phyloP scores from a whole-genome alignment of 352 stramenopile genomes.

The Phytophthora pistaciae region DNA sequence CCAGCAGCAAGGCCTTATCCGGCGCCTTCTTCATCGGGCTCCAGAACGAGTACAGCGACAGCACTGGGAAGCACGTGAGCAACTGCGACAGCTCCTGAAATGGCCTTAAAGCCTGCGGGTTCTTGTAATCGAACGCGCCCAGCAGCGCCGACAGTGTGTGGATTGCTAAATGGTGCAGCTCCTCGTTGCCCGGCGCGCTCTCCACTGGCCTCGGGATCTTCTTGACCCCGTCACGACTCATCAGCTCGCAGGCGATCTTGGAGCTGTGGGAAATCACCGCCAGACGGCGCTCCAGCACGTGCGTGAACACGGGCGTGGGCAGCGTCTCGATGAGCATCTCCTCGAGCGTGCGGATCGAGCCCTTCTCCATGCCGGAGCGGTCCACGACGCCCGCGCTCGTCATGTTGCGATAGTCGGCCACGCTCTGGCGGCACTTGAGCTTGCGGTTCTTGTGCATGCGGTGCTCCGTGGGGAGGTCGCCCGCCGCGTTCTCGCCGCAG shows the following conservation, averaged over 20 bases:
- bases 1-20: constrained; percentile 60
- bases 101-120: constrained; percentile 51
- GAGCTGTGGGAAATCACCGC: constrained; percentile 87
- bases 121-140: constrained; percentile 74
- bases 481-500: constrained; percentile 73
- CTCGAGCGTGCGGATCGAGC: constrained; percentile 77
- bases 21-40: constrained; percentile 73
- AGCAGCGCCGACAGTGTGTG: constrained; percentile 80
- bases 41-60: constrained; percentile 90
- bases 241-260: constrained; percentile 62
- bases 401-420: constrained; percentile 85
- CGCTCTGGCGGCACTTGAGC: constrained; percentile 83
- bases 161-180: constrained; percentile 88
- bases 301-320: constrained; percentile 81
- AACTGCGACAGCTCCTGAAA: constrained; percentile 86
- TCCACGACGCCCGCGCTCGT: constrained; percentile 84
- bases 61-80: constrained; percentile 72
- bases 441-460: constrained; percentile 90
- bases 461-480: constrained; percentile 85
- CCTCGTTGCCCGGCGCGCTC: constrained; percentile 47
- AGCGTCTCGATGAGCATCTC: constrained; percentile 84
- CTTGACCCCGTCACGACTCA: constrained; percentile 57
- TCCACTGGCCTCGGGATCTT: constrained; percentile 52
- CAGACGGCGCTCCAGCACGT: constrained; percentile 79
- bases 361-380: constrained; percentile 76